These are phyloP conservation scores for Plicaturopsis crispa DNA, from an alignment of 768 basidiomycete genomes.

Conservation along the genomic window DNA sequence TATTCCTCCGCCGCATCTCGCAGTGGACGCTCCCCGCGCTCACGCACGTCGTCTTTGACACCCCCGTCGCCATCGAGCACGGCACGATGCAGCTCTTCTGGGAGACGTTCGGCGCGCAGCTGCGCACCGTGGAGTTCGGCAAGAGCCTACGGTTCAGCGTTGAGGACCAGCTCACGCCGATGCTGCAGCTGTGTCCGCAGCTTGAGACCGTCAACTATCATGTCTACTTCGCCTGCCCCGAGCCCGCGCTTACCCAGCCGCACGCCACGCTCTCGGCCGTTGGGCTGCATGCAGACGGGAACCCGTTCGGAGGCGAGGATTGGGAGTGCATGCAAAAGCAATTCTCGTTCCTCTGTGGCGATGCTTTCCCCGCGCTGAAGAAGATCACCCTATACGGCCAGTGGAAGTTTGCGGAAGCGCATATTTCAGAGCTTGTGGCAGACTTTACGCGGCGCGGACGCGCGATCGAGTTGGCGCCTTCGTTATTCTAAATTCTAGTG, in stretches of 20 bases:
- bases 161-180: slow-evolving; percentile 36
- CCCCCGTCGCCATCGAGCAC: slow-evolving; percentile 24
- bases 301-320: neutral
- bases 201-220: slow-evolving; percentile 50
- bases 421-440: too few species aligned
- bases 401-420: too few species aligned
- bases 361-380: neutral
- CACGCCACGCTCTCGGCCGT: neutral
- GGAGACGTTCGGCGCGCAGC: slow-evolving; percentile 40
- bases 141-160: slow-evolving; percentile 46
- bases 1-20: slow-evolving; percentile 41
- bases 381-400: neutral
- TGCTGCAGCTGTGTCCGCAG: slow-evolving; percentile 37
- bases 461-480: too few species aligned
- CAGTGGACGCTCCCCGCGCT: slow-evolving; percentile 49
- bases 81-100: slow-evolving; percentile 37
- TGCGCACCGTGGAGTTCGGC: slow-evolving; percentile 52
- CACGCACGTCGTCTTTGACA: slow-evolving; percentile 43
- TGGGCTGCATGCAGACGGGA: neutral
- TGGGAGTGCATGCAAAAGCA: neutral
- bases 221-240: slow-evolving; percentile 34
- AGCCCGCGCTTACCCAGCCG: neutral
- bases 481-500: too few species aligned
- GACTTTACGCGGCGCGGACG: too few species aligned
- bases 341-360: neutral